Evolutionary conservation across 192 early-diverging fungal species (phyloP), one percentile per base, ranked within the genome.

Genomic region (Entomortierella parvispora): DNA sequence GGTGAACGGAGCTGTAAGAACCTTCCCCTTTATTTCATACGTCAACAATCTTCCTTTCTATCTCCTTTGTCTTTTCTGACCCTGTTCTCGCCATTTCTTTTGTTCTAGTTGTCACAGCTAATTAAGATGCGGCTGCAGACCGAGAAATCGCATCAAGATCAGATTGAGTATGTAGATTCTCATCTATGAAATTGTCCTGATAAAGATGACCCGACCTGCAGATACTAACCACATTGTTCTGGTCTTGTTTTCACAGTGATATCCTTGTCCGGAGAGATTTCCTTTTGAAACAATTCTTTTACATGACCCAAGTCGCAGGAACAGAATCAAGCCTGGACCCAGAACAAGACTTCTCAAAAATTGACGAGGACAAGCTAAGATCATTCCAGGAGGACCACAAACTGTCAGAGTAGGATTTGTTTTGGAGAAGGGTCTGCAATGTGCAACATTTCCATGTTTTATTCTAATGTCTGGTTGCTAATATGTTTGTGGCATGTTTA

Each of bases 71-170:
- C 8, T 18, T 0, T 59, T 26, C 17, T 18, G 37, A 8, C 26
- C 25, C 34, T 40, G 11, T 11, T 3, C 20, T 25, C 4, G 15
- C 11, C 14, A 9, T 14, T 46, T 28, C 58, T 48, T 28, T 5
- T 5, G 4, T 44, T 58, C 25, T 64, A 77, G 74, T 59, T 77
- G 74, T 65, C 74, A 51, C 53, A 68, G 18, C 60, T 77, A 32
- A 65, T 77, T 54, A 77, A 77, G 56, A 77, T 77, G 74, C 65
- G 74, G 65, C 60, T 77, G 46, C 61, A 68, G 55, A 63, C 74
- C 37, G 74, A 77, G 52, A 68, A 77, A 44, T 50, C 65, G 25
- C 74, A 77, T 34, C 74, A 68, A 29, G 74, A 77, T 20, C 58
- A 77, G 42, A 77, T 77, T 20, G 66, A 64, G 74, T 77, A 77